Base-by-base conservation (phyloP, 805 yeast genomes). In the Wickerhamomyces rabaulensis region DNA sequence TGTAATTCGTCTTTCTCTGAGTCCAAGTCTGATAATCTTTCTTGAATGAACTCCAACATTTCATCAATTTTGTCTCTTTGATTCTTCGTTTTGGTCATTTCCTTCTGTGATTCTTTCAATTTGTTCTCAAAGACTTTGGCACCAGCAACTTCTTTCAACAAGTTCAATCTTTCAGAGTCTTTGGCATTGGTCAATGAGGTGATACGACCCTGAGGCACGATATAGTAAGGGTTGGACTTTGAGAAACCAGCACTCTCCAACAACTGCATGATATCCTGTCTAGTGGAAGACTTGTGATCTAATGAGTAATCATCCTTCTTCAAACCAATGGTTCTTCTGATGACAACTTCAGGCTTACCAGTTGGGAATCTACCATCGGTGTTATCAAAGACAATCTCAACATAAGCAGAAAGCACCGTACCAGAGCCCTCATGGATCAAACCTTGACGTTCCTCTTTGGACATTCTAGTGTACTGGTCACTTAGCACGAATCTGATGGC, bases 201-300 rank as follows among this genome's bases (percentile, higher is more conserved):
- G 56, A 94, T 88, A 56, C 87, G 75, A 19, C 99, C 99, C 66
- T 94, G 99, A 0, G 99, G 98, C 6, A 94, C 98, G 55, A 94
- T 92, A 63, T 92, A 92, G 65, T 91, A 92, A 1, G 97, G 97
- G 53, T 90, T 91, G 6, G 89, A 80, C 50, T 86, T 76, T 0
- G 96, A 86, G 60, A 94, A 89, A 0, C 99, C 99, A 0, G 96
- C 96, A 58, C 87, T 83, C 63, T 92, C 97, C 33, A 91, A 70
- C 52, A 88, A 67, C 52, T 87, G 85, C 79, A 82, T 81, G 15
- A 91, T 75, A 60, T 90, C 97, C 2, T 85, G 73, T 56, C 90
- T 78, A 2, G 92, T 83, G 4, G 92, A 86, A 13, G 87, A 75
- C 57, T 80, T 84, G 41, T 84, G 83, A 63, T 94, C 92, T 40